Conservation (phyloP, 1,284 basidiomycete genomes). For the Ustilago crameri region DNA sequence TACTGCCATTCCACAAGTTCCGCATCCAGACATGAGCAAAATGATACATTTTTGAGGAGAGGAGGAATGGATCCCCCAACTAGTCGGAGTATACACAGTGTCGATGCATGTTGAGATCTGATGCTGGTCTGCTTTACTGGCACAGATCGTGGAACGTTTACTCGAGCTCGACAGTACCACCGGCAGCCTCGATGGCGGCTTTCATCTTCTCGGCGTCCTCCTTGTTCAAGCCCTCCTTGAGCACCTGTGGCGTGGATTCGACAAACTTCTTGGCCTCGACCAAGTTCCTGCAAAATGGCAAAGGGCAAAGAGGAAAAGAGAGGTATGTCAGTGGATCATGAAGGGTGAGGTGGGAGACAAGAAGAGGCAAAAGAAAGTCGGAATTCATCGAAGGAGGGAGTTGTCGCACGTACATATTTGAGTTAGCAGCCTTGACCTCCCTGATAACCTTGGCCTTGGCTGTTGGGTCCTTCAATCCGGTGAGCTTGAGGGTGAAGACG, state of each 20-base stretch:
- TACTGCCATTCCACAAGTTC: background rate
- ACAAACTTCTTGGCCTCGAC: conserved; percentile 96
- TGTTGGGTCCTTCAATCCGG: conserved; percentile 61
- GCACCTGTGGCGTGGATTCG: conserved; percentile 89
- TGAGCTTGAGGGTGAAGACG: conserved; percentile 85
- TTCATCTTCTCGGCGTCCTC: conserved; percentile 98
- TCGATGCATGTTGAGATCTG: too few relatives aligned
- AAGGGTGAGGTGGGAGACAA: background rate
- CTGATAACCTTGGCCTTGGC: conserved; percentile 93
- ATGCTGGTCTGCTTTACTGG: too few relatives aligned
- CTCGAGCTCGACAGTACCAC: conserved; percentile 79
- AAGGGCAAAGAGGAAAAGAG: background rate
- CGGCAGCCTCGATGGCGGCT: conserved; percentile 86
- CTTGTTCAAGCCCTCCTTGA: conserved; percentile 96
- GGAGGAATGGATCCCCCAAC: background rate
- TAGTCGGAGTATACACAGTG: too few relatives aligned
- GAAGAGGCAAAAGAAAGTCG: too few relatives aligned
- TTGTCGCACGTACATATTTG: conserved; percentile 60
- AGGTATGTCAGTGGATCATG: background rate
- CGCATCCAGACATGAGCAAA: background rate
- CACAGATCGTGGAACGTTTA: too few relatives aligned
- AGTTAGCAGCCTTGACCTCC: conserved; percentile 84
- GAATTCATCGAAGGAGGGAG: too few relatives aligned
- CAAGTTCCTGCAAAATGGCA: conserved; percentile 54
- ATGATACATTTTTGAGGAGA: background rate